phyloP scores from a whole-genome alignment of 2,329 filamentous ascomycete species.

The Drechmeria coniospora region DNA sequence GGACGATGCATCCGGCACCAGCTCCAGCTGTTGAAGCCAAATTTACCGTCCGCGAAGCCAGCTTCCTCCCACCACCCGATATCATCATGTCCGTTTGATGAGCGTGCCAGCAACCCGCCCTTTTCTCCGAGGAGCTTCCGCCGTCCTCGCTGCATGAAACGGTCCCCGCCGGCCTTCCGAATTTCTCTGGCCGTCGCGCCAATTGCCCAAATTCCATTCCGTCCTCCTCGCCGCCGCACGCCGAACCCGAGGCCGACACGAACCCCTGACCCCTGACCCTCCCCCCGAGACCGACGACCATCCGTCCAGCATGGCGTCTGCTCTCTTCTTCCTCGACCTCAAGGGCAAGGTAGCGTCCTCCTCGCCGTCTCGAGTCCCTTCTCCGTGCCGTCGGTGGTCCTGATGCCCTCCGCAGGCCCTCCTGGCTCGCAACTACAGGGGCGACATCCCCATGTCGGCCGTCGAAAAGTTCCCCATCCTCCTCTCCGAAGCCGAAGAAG shows the following conservation, averaged over 20 bases:
- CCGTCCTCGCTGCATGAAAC: constrained; percentile 1
- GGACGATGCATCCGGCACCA: constrained; percentile 3
- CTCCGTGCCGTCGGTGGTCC: too few species aligned
- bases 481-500: constrained; percentile 96
- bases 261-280: constrained; percentile 4
- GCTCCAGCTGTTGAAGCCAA: constrained; percentile 2
- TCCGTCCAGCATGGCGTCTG: constrained; percentile 68
- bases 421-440: constrained; percentile 92
- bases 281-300: constrained; percentile 2
- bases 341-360: constrained; percentile 76
- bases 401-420: constrained; percentile 55
- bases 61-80: background rate
- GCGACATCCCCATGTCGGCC: constrained; percentile 97
- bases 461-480: constrained; percentile 96
- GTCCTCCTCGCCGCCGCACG: constrained; percentile 12
- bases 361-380: too few species aligned
- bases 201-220: constrained; percentile 4
- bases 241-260: constrained; percentile 3
- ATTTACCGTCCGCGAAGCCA: background rate
- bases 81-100: background rate
- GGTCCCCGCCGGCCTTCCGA: background rate
- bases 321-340: constrained; percentile 94
- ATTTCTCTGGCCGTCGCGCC: constrained; percentile 9
- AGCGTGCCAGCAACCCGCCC: background rate
- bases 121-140: background rate